Evolutionary conservation across 805 yeast genomes (phyloP), one percentile per base, ranked within the genome.

Genomic region (Candida dajiaensis): DNA sequence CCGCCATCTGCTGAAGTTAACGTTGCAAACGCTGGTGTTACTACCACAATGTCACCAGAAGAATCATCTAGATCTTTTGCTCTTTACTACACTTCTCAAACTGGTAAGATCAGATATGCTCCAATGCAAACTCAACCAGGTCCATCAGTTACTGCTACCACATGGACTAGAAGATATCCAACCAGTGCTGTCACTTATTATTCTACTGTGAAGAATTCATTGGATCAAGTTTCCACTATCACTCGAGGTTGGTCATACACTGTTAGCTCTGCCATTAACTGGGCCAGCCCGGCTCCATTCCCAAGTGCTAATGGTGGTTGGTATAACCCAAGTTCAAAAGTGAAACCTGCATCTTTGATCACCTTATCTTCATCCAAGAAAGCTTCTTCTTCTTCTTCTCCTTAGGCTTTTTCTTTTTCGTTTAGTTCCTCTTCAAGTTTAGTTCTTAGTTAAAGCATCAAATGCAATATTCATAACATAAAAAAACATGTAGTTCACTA

Each of bases 111-210:
- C 8, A 77, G 90, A 59, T 87, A 70, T 65, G 97, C 97, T 1
- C 97, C 97, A 43, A 88, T 89, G 96, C 97, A 90, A 68, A 64
- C 72, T 49, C 96, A 89, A 65, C 97, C 99, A 10, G 86, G 84
- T 4, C 61, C 86, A 2, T 71, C 69, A 10, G 77, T 88, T 25
- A 85, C 96, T 1, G 53, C 63, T 4, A 74, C 85, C 4, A 67
- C 82, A 5, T 84, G 90, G 83, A 63, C 83, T 4, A 74, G 82
- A 56, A 71, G 80, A 53, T 82, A 66, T 64, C 81, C 94, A 20
- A 78, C 95, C 1, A 78, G 89, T 42, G 71, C 86, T 0, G 85
- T 77, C 48, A 75, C 86, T 0, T 77, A 77, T 55, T 89, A 73
- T 65, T 57, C 78, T 9, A 68, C 85, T 1, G 41, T 67, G 23